Conservation (phyloP, 2,329 filamentous ascomycete species). For the Ophidiomyces ophidiicola region DNA sequence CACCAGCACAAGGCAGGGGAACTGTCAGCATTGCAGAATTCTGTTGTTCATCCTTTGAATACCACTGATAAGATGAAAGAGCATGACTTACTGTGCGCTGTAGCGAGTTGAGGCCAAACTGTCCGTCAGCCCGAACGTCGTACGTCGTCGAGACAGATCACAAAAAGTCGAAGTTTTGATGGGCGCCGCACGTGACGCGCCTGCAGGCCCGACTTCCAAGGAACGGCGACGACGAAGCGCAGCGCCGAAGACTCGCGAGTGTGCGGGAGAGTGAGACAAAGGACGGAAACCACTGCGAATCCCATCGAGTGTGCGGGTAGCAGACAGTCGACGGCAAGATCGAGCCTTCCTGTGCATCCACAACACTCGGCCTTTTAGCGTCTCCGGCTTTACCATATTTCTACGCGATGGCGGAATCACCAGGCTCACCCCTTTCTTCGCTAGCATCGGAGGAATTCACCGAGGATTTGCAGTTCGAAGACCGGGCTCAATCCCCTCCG, state of each 20-base stretch:
- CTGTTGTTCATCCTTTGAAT: conserved; percentile 30
- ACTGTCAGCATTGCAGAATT: conserved; percentile 38
- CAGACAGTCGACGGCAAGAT: background rate
- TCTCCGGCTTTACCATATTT: background rate
- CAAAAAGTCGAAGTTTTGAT: no score
- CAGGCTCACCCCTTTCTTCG: conserved; percentile 52
- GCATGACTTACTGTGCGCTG: no score
- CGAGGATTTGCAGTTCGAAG: conserved; percentile 44
- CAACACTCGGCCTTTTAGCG: background rate
- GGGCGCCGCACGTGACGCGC: no score
- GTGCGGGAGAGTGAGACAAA: background rate
- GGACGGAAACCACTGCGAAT: background rate
- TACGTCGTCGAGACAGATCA: no score
- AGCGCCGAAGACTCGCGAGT: no score
- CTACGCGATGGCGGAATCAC: conserved; percentile 40
- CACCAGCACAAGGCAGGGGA: conserved; percentile 29
- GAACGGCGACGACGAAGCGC: no score
- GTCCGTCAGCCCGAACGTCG: no score
- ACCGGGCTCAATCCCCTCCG: conserved; percentile 35
- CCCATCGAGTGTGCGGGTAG: background rate
- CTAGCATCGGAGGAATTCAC: conserved; percentile 52
- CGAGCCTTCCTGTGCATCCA: background rate
- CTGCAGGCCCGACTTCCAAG: no score
- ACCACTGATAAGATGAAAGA: background rate
- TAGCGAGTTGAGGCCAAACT: no score